Evolutionary conservation across 805 yeast genomes (phyloP), one percentile per base, ranked within the genome.

Genomic region (Candida berthetii): DNA sequence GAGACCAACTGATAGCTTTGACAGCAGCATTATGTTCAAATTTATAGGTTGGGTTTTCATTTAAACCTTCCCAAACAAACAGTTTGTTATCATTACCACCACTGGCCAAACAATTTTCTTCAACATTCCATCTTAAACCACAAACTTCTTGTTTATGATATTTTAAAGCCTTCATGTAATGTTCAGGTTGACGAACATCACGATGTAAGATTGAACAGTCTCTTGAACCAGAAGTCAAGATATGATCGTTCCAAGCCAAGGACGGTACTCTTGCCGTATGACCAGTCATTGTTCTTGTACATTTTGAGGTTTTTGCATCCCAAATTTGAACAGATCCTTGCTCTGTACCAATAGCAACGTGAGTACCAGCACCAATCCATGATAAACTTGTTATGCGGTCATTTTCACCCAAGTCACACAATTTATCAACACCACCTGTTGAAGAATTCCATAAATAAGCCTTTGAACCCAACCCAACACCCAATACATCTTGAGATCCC

Each of bases 1-100:
- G 98, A 1, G 95, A 85, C 99, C 99, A 93, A 2, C 96, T 86
- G 40, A 93, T 74, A 0, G 98, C 99, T 63, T 93, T 93, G 3
- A 93, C 95, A 0, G 99, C 99, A 1, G 98, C 97, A 15, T 76
- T 78, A 60, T 93, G 98, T 48, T 88, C 96, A 52, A 89, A 84
- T 44, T 72, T 81, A 55, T 81, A 76, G 24, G 87, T 60, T 2
- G 99, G 97, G 6, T 62, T 64, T 40, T 74, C 74, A 36, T 80
- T 60, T 4, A 62, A 47, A 1, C 93, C 96, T 57, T 88, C 96
- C 93, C 97, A 93, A 10, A 93, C 84, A 49, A 76, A 73, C 19
- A 93, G 70, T 53, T 77, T 77, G 59, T 93, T 93, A 63, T 93
- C 99, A 58, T 93, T 93, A 36, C 96, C 96, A 20, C 99, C 99